Base-by-base conservation (phyloP, 306 rosid genomes). In the Vigna nakashimae region DNA sequence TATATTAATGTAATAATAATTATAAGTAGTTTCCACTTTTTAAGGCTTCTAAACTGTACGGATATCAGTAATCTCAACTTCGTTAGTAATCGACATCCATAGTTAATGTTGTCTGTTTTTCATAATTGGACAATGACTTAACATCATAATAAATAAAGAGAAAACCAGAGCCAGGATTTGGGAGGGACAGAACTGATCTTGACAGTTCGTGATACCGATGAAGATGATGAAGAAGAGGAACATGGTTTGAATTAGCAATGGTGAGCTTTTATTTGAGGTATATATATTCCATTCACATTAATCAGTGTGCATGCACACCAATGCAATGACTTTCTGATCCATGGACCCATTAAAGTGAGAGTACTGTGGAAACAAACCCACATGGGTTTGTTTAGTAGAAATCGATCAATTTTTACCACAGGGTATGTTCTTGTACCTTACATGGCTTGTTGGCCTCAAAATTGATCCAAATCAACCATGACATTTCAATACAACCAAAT, bases 331-430 rank as follows among this genome's bases (percentile, higher is more conserved):
- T 75, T 63, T 75, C n/a, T 36, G 9, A 48, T 75, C 43, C 17
- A 14, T 24, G 14, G 26, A 49, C 24, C 3, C 55, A 32, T 65
- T 64, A 14, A 63, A 63, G 52, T 22, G 15, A n/a, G 6, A 64
- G 43, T 40, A 48, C 34, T 50, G 9, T 48, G 70, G 55, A 79
- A 84, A 79, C 90, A 86, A 9, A 38, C 70, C 85, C 70, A 88
- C 88, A 71, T 88, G 91, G 48, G 17, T 5, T 60, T 60, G 50
- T 45, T n/a, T 10, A 38, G 82, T 40, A 74, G 43, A 72, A 71
- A 79, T 38, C 79, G 90, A 82, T 76, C 82, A 68, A 79, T 72
- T 75, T 79, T 40, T 28, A 28, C 71, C 74, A 40, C 71, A 70
- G 51, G 60, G n/a, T 40, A 34, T 71, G 81, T 67, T 75, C 50